Evolutionary conservation across 495 filamentous ascomycete species (phyloP).

Genomic region (Hypoxylon fragiforme): DNA sequence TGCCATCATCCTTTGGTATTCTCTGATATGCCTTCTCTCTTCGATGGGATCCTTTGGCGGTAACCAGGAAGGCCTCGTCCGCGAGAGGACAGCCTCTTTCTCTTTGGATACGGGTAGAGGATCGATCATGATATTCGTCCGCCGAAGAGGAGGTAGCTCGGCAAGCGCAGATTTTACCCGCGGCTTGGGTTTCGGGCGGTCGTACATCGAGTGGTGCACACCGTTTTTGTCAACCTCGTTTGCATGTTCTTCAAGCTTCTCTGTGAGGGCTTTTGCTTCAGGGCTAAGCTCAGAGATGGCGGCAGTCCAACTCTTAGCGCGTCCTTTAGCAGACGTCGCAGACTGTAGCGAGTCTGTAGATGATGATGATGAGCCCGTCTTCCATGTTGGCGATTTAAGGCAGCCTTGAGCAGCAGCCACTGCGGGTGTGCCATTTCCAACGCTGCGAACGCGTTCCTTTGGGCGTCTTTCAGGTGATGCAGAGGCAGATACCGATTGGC

Average conservation of each 20-base stretch:
- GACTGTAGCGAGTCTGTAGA: no score
- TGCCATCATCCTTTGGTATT: constrained; percentile 94
- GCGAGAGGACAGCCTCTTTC: constrained; percentile 88
- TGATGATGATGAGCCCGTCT: constrained; percentile 41
- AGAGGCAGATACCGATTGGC: constrained; percentile 53
- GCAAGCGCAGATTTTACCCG: constrained; percentile 58
- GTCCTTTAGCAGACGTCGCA: constrained; percentile 48
- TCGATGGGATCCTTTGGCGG: constrained; percentile 93
- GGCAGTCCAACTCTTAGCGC: constrained; percentile 85
- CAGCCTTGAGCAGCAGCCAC: constrained; percentile 53
- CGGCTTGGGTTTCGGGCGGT: constrained; percentile 49
- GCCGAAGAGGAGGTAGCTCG: constrained; percentile 80
- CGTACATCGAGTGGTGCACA: constrained; percentile 20
- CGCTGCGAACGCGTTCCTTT: constrained; percentile 53
- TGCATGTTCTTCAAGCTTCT: constrained; percentile 84
- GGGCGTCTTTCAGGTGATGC: constrained; percentile 60
- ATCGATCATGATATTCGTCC: constrained; percentile 93
- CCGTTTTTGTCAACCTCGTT: constrained; percentile 59
- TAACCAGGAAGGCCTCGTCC: constrained; percentile 92
- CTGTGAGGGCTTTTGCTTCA: constrained; percentile 85
- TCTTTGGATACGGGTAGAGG: constrained; percentile 94
- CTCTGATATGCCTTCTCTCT: constrained; percentile 85
- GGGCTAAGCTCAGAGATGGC: constrained; percentile 78
- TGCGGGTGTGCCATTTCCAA: constrained; percentile 59
- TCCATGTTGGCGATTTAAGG: constrained; percentile 53